Base-by-base conservation (phyloP, 371 early-diverging fungal genomes). In the Mucor piriformis region DNA sequence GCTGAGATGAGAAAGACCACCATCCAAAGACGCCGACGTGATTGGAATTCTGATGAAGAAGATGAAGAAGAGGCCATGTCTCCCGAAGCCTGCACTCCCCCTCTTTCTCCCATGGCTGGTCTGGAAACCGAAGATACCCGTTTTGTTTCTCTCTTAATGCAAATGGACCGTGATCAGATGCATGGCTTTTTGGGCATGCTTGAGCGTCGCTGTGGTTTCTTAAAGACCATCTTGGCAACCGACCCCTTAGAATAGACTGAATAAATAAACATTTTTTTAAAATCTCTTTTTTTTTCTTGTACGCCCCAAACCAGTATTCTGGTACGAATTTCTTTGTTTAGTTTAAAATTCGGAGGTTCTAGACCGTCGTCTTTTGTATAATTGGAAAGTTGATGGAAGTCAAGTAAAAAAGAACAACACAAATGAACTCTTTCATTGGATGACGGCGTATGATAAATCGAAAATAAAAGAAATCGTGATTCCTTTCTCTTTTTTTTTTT, bases 121-220 rank as follows among this genome's bases (percentile, higher is more conserved):
- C 55, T 63, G 35, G 67, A 63, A 61, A 60, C 59, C 46, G 67
- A 69, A 48, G 81, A 74, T 13, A 65, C 67, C 52, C 72, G 75
- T 57, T 81, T 81, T 54, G 66, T 73, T 15, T 71, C 76, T 23
- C 54, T 78, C 42, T 63, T 81, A 33, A 55, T 71, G 20, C 75
- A 76, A 61, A 81, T 81, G 81, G 74, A 78, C 49, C 69, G 68
- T 18, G 73, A 73, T 53, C 81, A 81, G 57, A 81, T 81, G 81
- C 71, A 76, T 57, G 77, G 75, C 15, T 81, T 81, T 49, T 57
- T 81, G 4, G 61, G 57, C 43, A 71, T 73, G 60, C 67, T 81
- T 12, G 81, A 81, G 64, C 74, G 73, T 38, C 69, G 81, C 8
- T 73, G 73, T 35, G 66, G 55, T 21, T 63, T 69, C 27, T 42